A percentile compares a stretch with the other conserved stretches of the same genome.
Evolutionary conservation across 2,329 filamentous ascomycete genomes (phyloP).

Genomic region (Hyphodiscus sp.): DNA sequence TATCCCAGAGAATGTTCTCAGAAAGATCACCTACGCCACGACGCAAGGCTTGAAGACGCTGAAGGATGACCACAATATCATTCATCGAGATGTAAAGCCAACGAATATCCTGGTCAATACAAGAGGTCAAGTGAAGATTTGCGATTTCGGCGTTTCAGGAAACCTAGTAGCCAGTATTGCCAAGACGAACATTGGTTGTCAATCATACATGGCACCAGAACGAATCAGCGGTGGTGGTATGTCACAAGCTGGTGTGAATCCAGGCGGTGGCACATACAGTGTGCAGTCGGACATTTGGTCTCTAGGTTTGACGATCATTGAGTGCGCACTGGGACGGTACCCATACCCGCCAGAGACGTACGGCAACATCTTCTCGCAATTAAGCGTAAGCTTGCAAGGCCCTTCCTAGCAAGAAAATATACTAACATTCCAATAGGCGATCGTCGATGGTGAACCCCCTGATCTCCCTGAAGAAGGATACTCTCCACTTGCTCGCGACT

Average conservation of each 20-base stretch:
- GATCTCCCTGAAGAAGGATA: conserved; percentile 74
- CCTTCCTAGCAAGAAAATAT: not conserved
- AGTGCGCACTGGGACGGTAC: conserved; percentile 90
- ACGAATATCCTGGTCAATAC: conserved; percentile 97
- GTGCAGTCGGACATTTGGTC: conserved; percentile 99
- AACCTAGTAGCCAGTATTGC: conserved; percentile 97
- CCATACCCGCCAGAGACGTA: conserved; percentile 97
- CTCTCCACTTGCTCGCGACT: conserved; percentile 73
- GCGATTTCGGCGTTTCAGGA: conserved; percentile 94
- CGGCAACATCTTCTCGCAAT: conserved; percentile 95
- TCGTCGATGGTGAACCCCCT: conserved; percentile 94
- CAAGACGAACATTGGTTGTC: conserved; percentile 97
- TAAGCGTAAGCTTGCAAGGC: conserved; percentile 64
- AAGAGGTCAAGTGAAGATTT: conserved; percentile 90
- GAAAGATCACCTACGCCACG: conserved; percentile 85
- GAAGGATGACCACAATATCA: conserved; percentile 98
- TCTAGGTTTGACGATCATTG: conserved; percentile 86
- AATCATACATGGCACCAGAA: conserved; percentile 99
- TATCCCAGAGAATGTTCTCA: conserved; percentile 79
- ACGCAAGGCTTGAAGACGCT: conserved; percentile 86
- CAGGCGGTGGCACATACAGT: conserved; percentile 80
- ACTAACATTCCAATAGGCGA: conserved; percentile 56
- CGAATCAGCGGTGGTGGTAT: conserved; percentile 83
- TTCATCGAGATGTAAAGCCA: conserved; percentile 96
- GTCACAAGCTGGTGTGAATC: conserved; percentile 60